Evolutionary conservation across 129 eudicot species (phyloP).

Genomic region (Tagetes patula): DNA sequence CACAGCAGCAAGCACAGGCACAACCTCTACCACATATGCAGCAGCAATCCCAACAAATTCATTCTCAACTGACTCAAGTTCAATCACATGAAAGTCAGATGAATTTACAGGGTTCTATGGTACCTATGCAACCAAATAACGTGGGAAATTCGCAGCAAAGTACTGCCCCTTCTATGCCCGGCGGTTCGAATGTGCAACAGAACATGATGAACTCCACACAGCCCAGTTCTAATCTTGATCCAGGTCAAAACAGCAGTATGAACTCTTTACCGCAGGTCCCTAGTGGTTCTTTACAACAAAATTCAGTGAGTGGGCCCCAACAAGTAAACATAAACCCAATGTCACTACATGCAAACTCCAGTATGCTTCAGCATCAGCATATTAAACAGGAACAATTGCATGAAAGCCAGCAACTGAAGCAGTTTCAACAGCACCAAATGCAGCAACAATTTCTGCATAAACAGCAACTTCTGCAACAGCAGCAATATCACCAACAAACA

Average conservation of each 20-base stretch:
- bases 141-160: slow-evolving; percentile 62
- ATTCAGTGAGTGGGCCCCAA: slow-evolving; percentile 61
- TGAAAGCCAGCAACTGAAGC: slow-evolving; percentile 63
- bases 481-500: slow-evolving; percentile 53
- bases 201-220: slow-evolving; percentile 52
- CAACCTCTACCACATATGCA: slow-evolving; percentile 60
- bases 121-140: slow-evolving; percentile 60
- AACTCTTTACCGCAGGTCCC: slow-evolving; percentile 68
- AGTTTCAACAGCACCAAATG: slow-evolving; percentile 58
- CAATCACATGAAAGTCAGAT: slow-evolving; percentile 68
- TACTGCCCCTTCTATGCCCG: slow-evolving; percentile 50
- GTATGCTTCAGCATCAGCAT: slow-evolving; percentile 60
- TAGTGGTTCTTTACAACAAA: slow-evolving; percentile 63
- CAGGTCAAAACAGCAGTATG: slow-evolving; percentile 54
- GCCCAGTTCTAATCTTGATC: slow-evolving; percentile 57
- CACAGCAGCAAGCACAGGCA: slow-evolving; percentile 66
- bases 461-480: slow-evolving; percentile 54
- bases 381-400: slow-evolving; percentile 73
- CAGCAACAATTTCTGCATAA: slow-evolving; percentile 59
- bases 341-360: slow-evolving; percentile 51
- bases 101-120: slow-evolving; percentile 53
- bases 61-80: slow-evolving; percentile 63
- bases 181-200: slow-evolving; percentile 55
- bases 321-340: slow-evolving; percentile 60
- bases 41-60: slow-evolving; percentile 77